These are phyloP conservation scores for Vitis amurensis DNA, from an alignment of 164 flowering plant species.

Conservation along the genomic window DNA sequence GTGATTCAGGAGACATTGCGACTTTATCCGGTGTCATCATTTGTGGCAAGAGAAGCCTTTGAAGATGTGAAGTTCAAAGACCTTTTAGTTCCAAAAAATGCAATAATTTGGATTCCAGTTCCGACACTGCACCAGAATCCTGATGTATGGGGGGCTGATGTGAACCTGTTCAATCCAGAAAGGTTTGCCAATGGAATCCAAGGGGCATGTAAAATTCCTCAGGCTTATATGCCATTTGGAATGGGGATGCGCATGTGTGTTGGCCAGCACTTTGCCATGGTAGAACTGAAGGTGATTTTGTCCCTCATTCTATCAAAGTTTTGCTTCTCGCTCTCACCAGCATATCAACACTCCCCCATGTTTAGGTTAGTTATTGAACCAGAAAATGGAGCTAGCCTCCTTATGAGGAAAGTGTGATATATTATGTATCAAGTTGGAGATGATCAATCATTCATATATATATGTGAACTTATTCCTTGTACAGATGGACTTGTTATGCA, in stretches of 20 bases:
- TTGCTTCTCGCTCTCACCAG: conserved; percentile 37
- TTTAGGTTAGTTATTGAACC: conserved; percentile 35
- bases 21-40: conserved; percentile 46
- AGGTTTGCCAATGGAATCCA: conserved; percentile 43
- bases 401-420: conserved; percentile 6
- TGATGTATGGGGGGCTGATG: conserved; percentile 47
- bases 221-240: conserved; percentile 58
- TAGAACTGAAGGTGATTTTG: conserved; percentile 43
- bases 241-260: conserved; percentile 39
- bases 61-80: conserved; percentile 35
- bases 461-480: too few species aligned
- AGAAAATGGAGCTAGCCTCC: conserved; percentile 29
- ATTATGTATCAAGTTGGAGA: too few species aligned
- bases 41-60: conserved; percentile 36
- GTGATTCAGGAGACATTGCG: conserved; percentile 58
- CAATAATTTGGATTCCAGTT: conserved; percentile 30
- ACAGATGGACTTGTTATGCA: too few species aligned
- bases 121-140: conserved; percentile 34
- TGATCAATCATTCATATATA: too few species aligned
- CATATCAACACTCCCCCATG: conserved; percentile 33
- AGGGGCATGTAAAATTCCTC: conserved; percentile 45
- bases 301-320: conserved; percentile 41
- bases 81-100: conserved; percentile 41
- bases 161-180: conserved; percentile 42
- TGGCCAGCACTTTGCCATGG: conserved; percentile 57